Conservation (phyloP, 257 asterid genomes). For the Forsythia viridissima region DNA sequence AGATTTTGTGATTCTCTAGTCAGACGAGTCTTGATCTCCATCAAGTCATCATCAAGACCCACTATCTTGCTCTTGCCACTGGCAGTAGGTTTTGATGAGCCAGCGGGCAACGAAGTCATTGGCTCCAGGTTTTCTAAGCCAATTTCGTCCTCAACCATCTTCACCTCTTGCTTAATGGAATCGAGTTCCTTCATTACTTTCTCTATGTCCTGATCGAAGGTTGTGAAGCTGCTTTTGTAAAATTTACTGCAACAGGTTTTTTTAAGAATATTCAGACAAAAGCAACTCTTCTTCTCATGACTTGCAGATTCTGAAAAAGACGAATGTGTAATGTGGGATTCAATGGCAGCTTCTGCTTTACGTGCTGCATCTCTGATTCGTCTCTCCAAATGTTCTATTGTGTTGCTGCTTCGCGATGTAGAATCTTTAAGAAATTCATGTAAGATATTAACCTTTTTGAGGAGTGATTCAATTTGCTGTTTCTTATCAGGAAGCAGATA, state of each 20-base stretch:
- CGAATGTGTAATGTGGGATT: background rate
- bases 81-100: background rate
- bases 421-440: background rate
- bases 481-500: background rate
- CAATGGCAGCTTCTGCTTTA: background rate
- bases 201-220: background rate
- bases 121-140: too few relatives aligned
- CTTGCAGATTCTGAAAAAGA: background rate
- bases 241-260: too few relatives aligned
- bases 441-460: background rate
- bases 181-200: background rate
- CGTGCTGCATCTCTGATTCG: background rate
- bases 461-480: background rate
- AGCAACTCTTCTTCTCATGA: background rate
- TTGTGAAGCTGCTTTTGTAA: background rate
- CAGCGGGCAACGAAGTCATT: too few relatives aligned
- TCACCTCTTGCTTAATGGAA: background rate
- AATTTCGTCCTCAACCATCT: background rate
- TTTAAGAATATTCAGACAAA: too few relatives aligned
- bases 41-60: constrained; percentile 16
- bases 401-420: background rate
- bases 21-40: background rate
- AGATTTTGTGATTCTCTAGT: background rate
- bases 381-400: background rate
- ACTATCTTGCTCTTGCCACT: constrained; percentile 13